Conservation (phyloP, 164 flowering plant genomes). For the Tetrastigma voinierianum region DNA sequence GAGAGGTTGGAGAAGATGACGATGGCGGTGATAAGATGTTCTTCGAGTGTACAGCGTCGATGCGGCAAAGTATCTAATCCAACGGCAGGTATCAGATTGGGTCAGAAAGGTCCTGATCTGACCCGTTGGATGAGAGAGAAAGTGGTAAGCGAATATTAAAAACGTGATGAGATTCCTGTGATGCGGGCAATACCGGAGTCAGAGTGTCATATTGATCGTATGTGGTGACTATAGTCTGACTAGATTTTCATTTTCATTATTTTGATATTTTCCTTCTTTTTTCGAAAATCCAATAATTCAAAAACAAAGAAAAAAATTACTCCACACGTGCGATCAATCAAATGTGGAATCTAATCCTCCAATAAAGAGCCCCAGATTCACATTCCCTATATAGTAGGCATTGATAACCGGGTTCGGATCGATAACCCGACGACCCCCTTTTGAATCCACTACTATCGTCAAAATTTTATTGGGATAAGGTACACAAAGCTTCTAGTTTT, state of each 20-base stretch:
- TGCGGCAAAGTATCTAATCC: too few species aligned
- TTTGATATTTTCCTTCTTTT: neutral
- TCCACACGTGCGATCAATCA: too few species aligned
- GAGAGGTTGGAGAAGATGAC: neutral
- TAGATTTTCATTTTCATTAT: neutral
- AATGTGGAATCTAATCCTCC: too few species aligned
- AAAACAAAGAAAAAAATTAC: too few species aligned
- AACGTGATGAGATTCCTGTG: slow-evolving; percentile 8
- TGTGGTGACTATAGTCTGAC: slow-evolving; percentile 1
- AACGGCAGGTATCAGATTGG: slow-evolving; percentile 45
- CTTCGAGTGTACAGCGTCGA: too few species aligned
- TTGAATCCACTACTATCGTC: too few species aligned
- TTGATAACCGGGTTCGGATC: too few species aligned
- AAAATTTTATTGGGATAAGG: too few species aligned
- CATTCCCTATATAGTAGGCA: too few species aligned
- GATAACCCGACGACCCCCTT: too few species aligned
- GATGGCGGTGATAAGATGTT: slow-evolving; percentile 5
- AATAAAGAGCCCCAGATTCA: too few species aligned
- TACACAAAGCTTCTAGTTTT: too few species aligned
- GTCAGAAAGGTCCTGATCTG: neutral
- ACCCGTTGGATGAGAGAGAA: slow-evolving; percentile 29
- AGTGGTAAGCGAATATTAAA: neutral
- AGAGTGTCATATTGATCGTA: slow-evolving; percentile 3
- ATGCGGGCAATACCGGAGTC: neutral
- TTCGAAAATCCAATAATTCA: neutral